Percentiles rank a stretch among this genome's conserved stretches.
These are phyloP conservation scores for Xylariaceae sp. DNA, from an alignment of 2,329 filamentous ascomycete species.

Conservation along the genomic window DNA sequence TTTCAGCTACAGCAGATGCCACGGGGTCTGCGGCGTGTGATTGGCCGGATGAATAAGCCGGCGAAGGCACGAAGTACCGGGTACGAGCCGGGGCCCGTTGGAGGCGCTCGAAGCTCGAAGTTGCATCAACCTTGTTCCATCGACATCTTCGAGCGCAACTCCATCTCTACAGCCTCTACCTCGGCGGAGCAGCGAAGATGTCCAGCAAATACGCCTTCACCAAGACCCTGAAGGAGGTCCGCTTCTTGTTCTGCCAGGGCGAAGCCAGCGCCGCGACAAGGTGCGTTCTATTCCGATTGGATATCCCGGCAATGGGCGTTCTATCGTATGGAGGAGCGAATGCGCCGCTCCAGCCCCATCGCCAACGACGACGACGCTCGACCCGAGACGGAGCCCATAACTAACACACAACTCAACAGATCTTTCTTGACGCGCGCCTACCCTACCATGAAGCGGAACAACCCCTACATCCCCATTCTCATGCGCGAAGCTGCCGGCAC, in stretches of 20 bases:
- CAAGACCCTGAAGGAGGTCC: conserved; percentile 85
- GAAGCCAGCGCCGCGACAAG: conserved; percentile 84
- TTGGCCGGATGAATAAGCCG: no score
- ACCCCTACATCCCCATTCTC: conserved; percentile 88
- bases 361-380: not conserved
- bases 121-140: conserved; percentile 24
- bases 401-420: conserved; percentile 42
- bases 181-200: conserved; percentile 51
- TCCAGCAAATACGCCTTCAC: conserved; percentile 89
- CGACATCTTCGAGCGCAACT: conserved; percentile 15
- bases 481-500: conserved; percentile 86
- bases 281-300: conserved; percentile 46
- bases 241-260: conserved; percentile 94
- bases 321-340: not conserved
- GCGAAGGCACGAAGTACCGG: not conserved
- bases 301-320: not conserved
- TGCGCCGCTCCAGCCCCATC: not conserved
- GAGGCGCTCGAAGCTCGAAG: conserved; percentile 4
- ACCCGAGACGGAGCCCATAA: conserved; percentile 2
- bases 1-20: not conserved
- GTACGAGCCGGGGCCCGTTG: not conserved
- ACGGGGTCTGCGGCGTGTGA: not conserved
- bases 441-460: conserved; percentile 99
- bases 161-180: not conserved
- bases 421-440: conserved; percentile 87